Percentiles rank a stretch among this genome's conserved stretches.
phyloP scores from a whole-genome alignment of 768 basidiomycete genomes.

The Tulasnella sp. region DNA sequence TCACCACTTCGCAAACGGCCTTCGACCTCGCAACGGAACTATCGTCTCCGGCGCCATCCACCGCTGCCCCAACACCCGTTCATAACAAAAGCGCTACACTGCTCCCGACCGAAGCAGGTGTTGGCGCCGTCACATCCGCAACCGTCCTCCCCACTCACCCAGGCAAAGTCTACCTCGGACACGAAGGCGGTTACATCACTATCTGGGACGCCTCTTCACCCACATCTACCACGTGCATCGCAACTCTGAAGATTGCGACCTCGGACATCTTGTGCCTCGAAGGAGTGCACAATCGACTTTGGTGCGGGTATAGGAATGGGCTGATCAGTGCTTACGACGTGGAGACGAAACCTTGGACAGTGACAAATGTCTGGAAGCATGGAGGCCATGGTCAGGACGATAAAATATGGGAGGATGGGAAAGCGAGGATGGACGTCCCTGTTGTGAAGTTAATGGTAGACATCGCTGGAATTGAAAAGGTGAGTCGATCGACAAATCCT shows the following conservation, averaged over 20 bases:
- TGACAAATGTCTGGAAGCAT: slow-evolving; percentile 69
- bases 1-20: slow-evolving; percentile 16
- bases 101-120: slow-evolving; percentile 52
- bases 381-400: not conserved
- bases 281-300: slow-evolving; percentile 73
- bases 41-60: not conserved
- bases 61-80: slow-evolving; percentile 29
- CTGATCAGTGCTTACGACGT: slow-evolving; percentile 75
- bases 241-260: slow-evolving; percentile 67
- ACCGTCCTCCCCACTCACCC: slow-evolving; percentile 62
- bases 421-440: slow-evolving; percentile 58
- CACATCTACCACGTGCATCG: slow-evolving; percentile 37
- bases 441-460: slow-evolving; percentile 60
- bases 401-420: not conserved
- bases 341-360: slow-evolving; percentile 61
- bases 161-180: slow-evolving; percentile 66
- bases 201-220: slow-evolving; percentile 46
- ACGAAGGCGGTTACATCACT: slow-evolving; percentile 82
- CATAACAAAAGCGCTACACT: slow-evolving; percentile 46
- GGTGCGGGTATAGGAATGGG: slow-evolving; percentile 81
- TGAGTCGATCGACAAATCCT: slow-evolving; percentile 27
- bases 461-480: slow-evolving; percentile 59
- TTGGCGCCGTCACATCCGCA: slow-evolving; percentile 75
- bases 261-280: slow-evolving; percentile 77
- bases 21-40: slow-evolving; percentile 2